Evolutionary conservation across 306 rosid species (phyloP), one percentile per base, ranked within the genome.

Genomic region (Trichosanthes cucumerina): DNA sequence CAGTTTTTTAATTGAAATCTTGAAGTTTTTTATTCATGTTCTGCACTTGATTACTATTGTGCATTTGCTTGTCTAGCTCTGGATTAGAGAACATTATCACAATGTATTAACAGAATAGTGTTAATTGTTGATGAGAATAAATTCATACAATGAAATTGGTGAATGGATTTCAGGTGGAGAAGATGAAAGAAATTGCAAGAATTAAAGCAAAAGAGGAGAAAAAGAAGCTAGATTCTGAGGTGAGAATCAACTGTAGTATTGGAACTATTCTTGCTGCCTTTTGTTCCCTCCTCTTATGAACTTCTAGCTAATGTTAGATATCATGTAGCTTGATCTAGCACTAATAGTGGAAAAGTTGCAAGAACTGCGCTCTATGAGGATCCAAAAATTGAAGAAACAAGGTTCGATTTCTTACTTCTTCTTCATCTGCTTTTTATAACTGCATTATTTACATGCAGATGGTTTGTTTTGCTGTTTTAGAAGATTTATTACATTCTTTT

Each of bases 131-230:
- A 38, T 43, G 33, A 56, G 54, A 31, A 38, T 36, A 31, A 43
- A 52, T 54, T 16, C 18, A 46, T 53, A 15, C 5, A 10, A 21
- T 66, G 58, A 47, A 56, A 28, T 28, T 62, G 69, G 68, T 63
- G 8, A 83, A 79, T 87, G 73, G 75, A 60, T 85, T 84, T 82
- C 78, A 92, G 97, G 93, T 91, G 58, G 89, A 87, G 81, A 91
- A 91, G 83, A 92, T 95, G 98, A 88, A 88, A 81, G 90, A 89
- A 84, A 89, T 92, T 84, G 97, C 91, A 3, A 89, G 85, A 86
- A 84, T 88, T 47, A 95, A 95, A 81, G 93, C 89, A 60, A 92
- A 87, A 86, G 98, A 95, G 80, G 98, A 92, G 91, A 88, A 88
- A 80, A 91, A 80, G 84, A 95, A 78, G 82, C 80, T 92, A 36